A percentile compares a stretch with the other conserved stretches of the same genome.
phyloP scores from a whole-genome alignment of 345 rosid species.

The Cardamine resedifolia region DNA sequence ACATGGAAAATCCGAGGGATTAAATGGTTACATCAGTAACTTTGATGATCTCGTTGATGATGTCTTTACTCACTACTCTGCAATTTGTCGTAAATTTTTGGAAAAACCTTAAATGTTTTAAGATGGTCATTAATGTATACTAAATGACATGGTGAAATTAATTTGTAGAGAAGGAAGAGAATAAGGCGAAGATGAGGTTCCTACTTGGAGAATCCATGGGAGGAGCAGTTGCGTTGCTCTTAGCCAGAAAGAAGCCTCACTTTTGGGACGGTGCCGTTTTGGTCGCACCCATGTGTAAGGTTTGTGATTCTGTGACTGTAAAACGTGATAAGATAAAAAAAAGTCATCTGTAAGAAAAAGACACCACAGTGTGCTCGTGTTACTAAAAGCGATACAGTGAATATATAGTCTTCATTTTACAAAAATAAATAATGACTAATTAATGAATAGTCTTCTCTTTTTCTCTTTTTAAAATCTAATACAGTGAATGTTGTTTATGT shows the following conservation, averaged over 20 bases:
- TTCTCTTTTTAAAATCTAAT: background rate
- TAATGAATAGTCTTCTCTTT: no score
- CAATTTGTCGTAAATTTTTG: conserved; percentile 54
- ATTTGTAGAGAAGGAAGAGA: conserved; percentile 52
- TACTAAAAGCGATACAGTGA: no score
- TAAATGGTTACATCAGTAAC: conserved; percentile 46
- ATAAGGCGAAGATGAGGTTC: conserved; percentile 63
- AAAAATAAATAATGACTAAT: no score
- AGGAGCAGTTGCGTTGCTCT: conserved; percentile 68
- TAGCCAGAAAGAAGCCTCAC: conserved; percentile 63
- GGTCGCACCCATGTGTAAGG: conserved; percentile 96
- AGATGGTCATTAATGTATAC: background rate
- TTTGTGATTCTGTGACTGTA: conserved; percentile 19
- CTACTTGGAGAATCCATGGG: conserved; percentile 94
- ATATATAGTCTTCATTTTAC: background rate
- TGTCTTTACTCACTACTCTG: conserved; percentile 53
- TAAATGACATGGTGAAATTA: background rate
- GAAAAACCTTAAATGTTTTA: background rate
- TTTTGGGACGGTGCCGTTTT: conserved; percentile 85
- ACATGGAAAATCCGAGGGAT: conserved; percentile 82
- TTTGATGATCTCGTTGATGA: conserved; percentile 65
- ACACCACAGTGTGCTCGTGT: no score
- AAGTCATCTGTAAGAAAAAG: no score
- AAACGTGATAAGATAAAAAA: background rate
- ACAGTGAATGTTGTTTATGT: conserved; percentile 3